Conservation (phyloP, 2,329 filamentous ascomycete species). For the Aotearoamyces nothofagi region DNA sequence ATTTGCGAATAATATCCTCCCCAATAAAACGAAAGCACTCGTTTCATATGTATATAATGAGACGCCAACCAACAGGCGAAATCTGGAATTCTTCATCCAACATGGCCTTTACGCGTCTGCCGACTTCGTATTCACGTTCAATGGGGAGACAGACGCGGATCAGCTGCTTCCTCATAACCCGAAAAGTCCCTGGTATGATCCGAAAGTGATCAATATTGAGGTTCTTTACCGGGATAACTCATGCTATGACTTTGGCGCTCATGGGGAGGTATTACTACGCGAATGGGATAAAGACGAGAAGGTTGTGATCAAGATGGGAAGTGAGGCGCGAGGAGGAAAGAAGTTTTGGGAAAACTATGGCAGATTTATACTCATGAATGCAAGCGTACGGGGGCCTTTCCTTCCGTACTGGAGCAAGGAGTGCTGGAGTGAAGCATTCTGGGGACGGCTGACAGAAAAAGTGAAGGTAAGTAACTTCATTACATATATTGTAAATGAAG, state of each 20-base stretch:
- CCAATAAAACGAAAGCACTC: no score
- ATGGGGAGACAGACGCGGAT: constrained; percentile 10
- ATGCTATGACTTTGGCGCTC: constrained; percentile 16
- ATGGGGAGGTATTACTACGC: constrained; percentile 14
- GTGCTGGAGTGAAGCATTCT: constrained; percentile 16
- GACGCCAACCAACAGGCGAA: constrained; percentile 10
- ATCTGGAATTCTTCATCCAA: constrained; percentile 15
- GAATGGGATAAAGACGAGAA: constrained; percentile 7
- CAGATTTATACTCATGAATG: constrained; percentile 16
- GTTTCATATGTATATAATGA: constrained; percentile 17
- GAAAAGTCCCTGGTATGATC: no score
- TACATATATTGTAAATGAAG: no score
- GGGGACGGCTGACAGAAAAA: constrained; percentile 12
- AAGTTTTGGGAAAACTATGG: constrained; percentile 15
- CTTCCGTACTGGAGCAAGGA: constrained; percentile 12
- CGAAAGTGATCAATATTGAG: no score
- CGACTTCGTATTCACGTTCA: constrained; percentile 17
- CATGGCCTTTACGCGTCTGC: constrained; percentile 15
- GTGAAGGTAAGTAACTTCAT: constrained; percentile 12
- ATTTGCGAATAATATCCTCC: no score
- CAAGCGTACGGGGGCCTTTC: constrained; percentile 16
- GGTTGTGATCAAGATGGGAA: no score
- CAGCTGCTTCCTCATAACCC: constrained; percentile 8
- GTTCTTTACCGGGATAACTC: constrained; percentile 12
- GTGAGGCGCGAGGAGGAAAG: no score